Base-by-base conservation (phyloP, 116 monocot genomes). In the Dioscorea cayenensis region DNA sequence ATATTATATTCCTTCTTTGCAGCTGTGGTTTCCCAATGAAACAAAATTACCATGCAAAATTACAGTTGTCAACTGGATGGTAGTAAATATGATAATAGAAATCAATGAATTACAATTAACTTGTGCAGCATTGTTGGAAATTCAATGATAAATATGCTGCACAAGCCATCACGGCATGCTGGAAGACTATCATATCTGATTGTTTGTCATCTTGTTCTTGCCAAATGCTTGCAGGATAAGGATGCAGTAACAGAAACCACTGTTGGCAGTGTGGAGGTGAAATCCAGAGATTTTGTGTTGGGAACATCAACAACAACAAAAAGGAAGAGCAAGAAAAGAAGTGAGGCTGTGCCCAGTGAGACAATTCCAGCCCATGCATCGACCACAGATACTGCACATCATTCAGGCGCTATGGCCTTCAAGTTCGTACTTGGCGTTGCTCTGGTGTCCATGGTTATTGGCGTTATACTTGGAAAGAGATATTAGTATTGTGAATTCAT, bases 351-450 rank as follows among this genome's bases (percentile, higher is more conserved):
- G 13, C 67, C 48, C 28, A 55, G 8, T 36, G 64, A 27, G 51
- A 27, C 60, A 3, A 17, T 22, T 21, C 6, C 38, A 22, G 6
- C 36, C 8, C 28, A 65, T 12, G 14, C 66, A 70, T 36, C 38
- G 10, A 21, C 32, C 2, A 32, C 66, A 48, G 28, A 48, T 62
- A 9, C 37, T 2, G 21, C 38, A 29, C 81, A 78, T 32, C 81
- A 79, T 32, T 82, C 79, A 19, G 79, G 74, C n/a, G 20, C 78
- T 18, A 84, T 88, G 88, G 84, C 82, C 37, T 82, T 88, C 65
- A 81, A 80, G 65, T 88, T 84, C 76, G 79, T 82, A 65, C 64
- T 88, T 11, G 84, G 82, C 38, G 77, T 88, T 36, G 84, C 82
- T 66, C 36, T 82, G 61, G 68, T 88, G 50, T 88, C 85, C 43